Base-by-base conservation (phyloP, 345 rosid genomes). In the Boechera stricta region DNA sequence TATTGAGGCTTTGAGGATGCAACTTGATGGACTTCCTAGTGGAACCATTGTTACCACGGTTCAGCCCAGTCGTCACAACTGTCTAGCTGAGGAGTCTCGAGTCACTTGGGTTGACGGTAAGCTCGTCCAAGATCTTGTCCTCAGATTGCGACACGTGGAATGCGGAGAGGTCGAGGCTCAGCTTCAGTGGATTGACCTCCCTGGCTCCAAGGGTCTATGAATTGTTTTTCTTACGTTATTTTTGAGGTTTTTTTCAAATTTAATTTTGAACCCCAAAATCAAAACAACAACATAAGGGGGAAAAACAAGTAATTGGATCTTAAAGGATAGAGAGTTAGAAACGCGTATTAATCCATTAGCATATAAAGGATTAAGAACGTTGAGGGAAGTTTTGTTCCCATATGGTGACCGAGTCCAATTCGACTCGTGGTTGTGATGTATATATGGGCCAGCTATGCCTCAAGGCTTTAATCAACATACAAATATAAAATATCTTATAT, bases 131-230 rank as follows among this genome's bases (percentile, higher is more conserved):
- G 90, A 88, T 59, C 69, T 92, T 4, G 83, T 75, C 82, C 90
- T 95, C 71, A 83, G 94, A 71, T 76, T 95, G 75, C 77, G 87
- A 69, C 87, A 95, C 7, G 98, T 92, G 3, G 99, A 95, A 79
- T 89, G 97, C 3, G 97, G 99, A 11, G 94, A 95, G 73, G 88
- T 91, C 26, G 96, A 95, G 67, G 83, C 91, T 76, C 91, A 87
- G 77, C 89, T 92, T 38, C 89, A 88, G 26, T 95, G 99, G 98
- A 89, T 91, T 33, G 86, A 89, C 41, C 85, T 94, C 63, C 97
- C 97, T 3, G 96, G 97, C 63, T 79, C 83, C 70, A 86, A 73
- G 79, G 89, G 88, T 35, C 78, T 86, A 69, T 84, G 75, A 80
- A 9, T 48, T 48, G 7, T 18, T 42, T 3, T 9, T 15, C 31